Conservation (phyloP, 306 rosid species). For the Cucumis melo region DNA sequence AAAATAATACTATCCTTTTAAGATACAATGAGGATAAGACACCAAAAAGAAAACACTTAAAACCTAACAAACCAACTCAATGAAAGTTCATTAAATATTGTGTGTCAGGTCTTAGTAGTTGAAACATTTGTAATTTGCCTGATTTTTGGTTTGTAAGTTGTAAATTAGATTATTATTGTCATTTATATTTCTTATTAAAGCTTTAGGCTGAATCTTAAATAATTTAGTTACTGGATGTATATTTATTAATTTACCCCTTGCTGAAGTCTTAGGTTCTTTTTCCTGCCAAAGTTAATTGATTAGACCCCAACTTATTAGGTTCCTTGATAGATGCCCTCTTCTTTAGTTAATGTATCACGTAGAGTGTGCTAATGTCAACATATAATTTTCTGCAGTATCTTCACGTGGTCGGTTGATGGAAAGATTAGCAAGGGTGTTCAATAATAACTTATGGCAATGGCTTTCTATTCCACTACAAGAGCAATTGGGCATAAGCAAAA, state of each 20-base stretch:
- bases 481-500: constrained; percentile 22
- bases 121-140: neutral
- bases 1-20: too few relatives aligned
- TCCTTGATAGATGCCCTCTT: constrained; percentile 8
- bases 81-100: neutral
- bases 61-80: too few relatives aligned
- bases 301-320: constrained; percentile 4
- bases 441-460: constrained; percentile 28
- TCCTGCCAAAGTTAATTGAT: constrained; percentile 1
- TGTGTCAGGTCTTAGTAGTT: neutral
- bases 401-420: constrained; percentile 33
- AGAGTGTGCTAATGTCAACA: constrained; percentile 34
- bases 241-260: neutral
- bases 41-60: too few relatives aligned
- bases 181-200: neutral
- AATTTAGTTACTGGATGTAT: neutral
- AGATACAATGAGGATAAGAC: too few relatives aligned
- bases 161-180: neutral
- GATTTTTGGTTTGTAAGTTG: neutral
- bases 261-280: neutral
- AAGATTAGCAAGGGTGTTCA: constrained; percentile 25
- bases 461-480: constrained; percentile 21
- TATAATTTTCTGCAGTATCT: constrained; percentile 43
- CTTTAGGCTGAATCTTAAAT: neutral
- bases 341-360: constrained; percentile 7